Conservation (phyloP, 1,139 yeast species). For the Cylindricascospora bacillispora region DNA sequence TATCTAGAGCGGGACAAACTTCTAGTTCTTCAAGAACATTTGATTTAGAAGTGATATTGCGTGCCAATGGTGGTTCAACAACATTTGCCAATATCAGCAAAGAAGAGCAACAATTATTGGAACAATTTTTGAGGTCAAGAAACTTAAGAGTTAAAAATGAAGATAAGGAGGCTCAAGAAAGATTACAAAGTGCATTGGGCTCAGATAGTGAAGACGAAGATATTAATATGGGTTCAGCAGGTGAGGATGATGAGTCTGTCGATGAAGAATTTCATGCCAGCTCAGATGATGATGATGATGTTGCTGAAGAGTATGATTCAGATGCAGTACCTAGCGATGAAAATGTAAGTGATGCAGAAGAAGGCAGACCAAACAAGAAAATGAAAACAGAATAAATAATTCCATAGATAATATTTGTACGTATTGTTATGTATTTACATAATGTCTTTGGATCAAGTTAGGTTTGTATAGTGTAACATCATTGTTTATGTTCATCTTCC, state of each 20-base stretch:
- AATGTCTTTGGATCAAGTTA: background rate
- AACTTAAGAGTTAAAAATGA: slow-evolving; percentile 77
- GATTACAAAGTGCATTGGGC: slow-evolving; percentile 64
- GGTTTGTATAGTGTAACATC: too few species aligned
- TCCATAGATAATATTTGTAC: background rate
- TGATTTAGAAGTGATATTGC: slow-evolving; percentile 69
- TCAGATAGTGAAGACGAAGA: slow-evolving; percentile 60
- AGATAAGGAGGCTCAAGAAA: slow-evolving; percentile 73
- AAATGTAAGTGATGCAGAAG: slow-evolving; percentile 33
- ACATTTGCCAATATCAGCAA: slow-evolving; percentile 81
- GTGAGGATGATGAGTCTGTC: slow-evolving; percentile 55
- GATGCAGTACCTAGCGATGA: slow-evolving; percentile 43
- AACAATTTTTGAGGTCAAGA: slow-evolving; percentile 63
- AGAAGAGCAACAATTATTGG: slow-evolving; percentile 77
- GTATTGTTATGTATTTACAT: background rate
- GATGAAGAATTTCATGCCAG: slow-evolving; percentile 58
- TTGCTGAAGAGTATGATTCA: slow-evolving; percentile 82
- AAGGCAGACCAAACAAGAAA: slow-evolving; percentile 26
- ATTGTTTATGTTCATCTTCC: background rate
- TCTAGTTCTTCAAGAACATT: slow-evolving; percentile 79
- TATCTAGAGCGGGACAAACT: slow-evolving; percentile 82
- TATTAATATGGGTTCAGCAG: slow-evolving; percentile 59
- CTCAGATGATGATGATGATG: slow-evolving; percentile 49
- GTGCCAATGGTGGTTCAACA: slow-evolving; percentile 57
- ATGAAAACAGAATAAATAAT: slow-evolving; percentile 17